Evolutionary conservation across 805 yeast genomes (phyloP).

Genomic region (Saccharomycopsis sp.): DNA sequence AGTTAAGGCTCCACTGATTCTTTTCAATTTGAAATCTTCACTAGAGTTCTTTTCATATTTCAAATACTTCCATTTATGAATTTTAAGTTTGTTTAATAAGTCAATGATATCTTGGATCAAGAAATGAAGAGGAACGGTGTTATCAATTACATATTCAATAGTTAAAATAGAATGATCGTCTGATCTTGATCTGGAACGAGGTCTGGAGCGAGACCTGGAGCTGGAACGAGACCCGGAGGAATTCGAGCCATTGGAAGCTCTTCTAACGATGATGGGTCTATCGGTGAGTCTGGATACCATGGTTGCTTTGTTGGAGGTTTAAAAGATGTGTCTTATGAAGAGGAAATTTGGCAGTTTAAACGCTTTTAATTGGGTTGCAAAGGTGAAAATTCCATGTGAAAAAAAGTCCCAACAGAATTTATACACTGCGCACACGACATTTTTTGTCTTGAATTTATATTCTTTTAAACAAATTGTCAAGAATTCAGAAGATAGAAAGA

Average conservation of each 20-base stretch:
- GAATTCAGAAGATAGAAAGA: too few species aligned
- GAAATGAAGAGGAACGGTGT: constrained; percentile 71
- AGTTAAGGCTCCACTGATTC: constrained; percentile 90
- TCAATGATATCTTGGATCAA: constrained; percentile 72
- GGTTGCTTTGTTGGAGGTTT: too few species aligned
- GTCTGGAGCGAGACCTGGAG: constrained; percentile 23
- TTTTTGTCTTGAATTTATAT: too few species aligned
- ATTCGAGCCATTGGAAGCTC: constrained; percentile 19
- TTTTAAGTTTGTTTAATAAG: constrained; percentile 41
- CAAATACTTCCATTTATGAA: constrained; percentile 72
- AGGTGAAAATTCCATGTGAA: too few species aligned
- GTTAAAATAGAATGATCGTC: constrained; percentile 29
- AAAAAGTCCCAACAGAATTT: too few species aligned
- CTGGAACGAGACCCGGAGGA: constrained; percentile 32
- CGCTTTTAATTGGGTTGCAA: too few species aligned
- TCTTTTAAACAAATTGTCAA: too few species aligned
- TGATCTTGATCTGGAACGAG: constrained; percentile 19
- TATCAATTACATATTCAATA: constrained; percentile 55
- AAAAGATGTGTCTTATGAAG: too few species aligned
- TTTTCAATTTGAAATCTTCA: constrained; percentile 34
- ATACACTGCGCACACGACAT: too few species aligned
- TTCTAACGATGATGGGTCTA: constrained; percentile 13
- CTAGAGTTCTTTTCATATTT: background rate
- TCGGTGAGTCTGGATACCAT: constrained; percentile 14
- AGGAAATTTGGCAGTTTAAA: too few species aligned